phyloP scores from a whole-genome alignment of 768 basidiomycete species.

The Vararia minispora region DNA sequence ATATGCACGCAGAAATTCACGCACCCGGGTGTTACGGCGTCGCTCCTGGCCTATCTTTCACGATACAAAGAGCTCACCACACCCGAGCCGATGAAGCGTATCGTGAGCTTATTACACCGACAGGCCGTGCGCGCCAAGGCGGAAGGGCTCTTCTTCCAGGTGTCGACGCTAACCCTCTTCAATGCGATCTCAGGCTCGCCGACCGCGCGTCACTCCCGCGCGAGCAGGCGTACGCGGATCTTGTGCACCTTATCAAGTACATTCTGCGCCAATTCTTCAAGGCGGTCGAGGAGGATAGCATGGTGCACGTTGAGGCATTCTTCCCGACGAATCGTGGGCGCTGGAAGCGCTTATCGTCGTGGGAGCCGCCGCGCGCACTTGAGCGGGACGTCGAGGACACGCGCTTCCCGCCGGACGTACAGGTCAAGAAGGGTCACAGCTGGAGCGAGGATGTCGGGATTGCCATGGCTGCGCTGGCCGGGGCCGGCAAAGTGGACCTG shows the following conservation, averaged over 20 bases:
- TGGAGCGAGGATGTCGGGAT: constrained; percentile 90
- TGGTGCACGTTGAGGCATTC: constrained; percentile 84
- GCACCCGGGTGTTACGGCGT: constrained; percentile 72
- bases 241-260: constrained; percentile 74
- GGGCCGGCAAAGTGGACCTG: constrained; percentile 48
- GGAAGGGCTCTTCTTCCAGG: constrained; percentile 93
- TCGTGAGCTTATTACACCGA: constrained; percentile 82
- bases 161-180: constrained; percentile 83
- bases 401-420: constrained; percentile 52
- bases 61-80: constrained; percentile 75
- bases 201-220: constrained; percentile 72
- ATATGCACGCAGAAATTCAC: constrained; percentile 68
- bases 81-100: constrained; percentile 79
- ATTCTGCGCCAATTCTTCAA: constrained; percentile 94
- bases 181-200: constrained; percentile 72
- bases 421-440: constrained; percentile 78
- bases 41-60: constrained; percentile 71
- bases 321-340: constrained; percentile 81
- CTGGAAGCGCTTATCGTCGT: constrained; percentile 80
- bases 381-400: constrained; percentile 28
- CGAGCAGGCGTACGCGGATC: constrained; percentile 72
- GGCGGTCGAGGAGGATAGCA: constrained; percentile 68
- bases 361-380: constrained; percentile 44
- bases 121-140: constrained; percentile 87
- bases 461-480: constrained; percentile 61